These are phyloP conservation scores for Geotrichum klebahnii DNA, from an alignment of 1,139 yeast genomes.

Conservation along the genomic window DNA sequence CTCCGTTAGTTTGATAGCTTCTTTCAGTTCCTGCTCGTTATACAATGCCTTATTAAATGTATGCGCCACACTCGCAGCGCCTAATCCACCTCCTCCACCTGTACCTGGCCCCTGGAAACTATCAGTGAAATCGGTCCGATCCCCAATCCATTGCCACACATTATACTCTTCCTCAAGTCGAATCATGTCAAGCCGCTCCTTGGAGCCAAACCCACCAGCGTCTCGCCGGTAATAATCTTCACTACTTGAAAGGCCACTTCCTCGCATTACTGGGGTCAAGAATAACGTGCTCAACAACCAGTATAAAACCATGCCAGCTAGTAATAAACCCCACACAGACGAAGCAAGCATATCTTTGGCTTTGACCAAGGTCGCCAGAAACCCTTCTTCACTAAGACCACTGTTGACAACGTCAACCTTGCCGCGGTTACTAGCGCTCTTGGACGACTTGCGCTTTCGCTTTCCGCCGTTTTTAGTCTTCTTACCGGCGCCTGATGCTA, in stretches of 20 bases:
- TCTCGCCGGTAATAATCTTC: background rate
- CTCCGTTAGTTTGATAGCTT: slow-evolving; percentile 54
- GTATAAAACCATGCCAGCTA: slow-evolving; percentile 24
- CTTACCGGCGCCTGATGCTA: slow-evolving; percentile 28
- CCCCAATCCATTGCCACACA: slow-evolving; percentile 79
- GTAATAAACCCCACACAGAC: slow-evolving; percentile 26
- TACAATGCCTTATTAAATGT: slow-evolving; percentile 25
- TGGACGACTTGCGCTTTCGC: slow-evolving; percentile 1
- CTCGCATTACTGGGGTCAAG: slow-evolving; percentile 8
- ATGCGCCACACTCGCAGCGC: background rate
- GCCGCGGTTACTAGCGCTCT: background rate
- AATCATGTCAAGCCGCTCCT: slow-evolving; percentile 14
- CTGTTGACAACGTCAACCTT: slow-evolving; percentile 4
- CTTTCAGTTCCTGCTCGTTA: slow-evolving; percentile 50
- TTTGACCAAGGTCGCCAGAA: background rate
- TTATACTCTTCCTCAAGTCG: slow-evolving; percentile 53
- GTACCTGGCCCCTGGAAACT: background rate
- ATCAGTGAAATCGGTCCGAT: slow-evolving; percentile 39
- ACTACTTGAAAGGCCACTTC: background rate
- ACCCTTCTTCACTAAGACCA: background rate
- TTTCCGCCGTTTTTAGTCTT: slow-evolving; percentile 6
- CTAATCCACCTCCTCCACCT: background rate
- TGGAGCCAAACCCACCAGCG: background rate
- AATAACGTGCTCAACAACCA: slow-evolving; percentile 30
- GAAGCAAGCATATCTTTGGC: slow-evolving; percentile 24